These are phyloP conservation scores for Xylaria longipes DNA, from an alignment of 495 filamentous ascomycete species.

Conservation along the genomic window DNA sequence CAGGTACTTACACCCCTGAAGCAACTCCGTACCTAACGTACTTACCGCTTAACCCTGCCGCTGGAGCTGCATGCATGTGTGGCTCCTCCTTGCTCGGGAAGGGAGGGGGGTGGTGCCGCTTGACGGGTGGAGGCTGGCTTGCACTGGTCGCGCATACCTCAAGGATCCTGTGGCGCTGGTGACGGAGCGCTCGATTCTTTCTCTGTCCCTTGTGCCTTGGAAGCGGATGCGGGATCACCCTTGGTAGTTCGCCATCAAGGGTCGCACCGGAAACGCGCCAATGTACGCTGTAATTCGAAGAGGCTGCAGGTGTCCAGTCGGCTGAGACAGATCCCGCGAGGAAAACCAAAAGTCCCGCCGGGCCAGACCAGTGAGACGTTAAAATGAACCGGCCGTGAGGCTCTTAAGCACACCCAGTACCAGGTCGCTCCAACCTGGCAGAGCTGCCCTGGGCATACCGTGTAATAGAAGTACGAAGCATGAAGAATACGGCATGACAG, in stretches of 20 bases:
- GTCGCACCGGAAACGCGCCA: background rate
- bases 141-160: background rate
- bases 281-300: background rate
- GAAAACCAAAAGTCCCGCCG: background rate
- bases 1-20: constrained; percentile 17
- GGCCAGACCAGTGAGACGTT: background rate
- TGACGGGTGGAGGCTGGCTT: background rate
- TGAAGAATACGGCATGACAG: background rate
- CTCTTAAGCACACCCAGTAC: background rate
- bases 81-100: constrained; percentile 12
- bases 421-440: background rate
- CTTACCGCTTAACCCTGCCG: constrained; percentile 2
- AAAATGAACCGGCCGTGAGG: background rate
- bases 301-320: background rate
- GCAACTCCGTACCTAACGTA: background rate
- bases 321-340: background rate
- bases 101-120: background rate
- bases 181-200: constrained; percentile 28
- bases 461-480: background rate
- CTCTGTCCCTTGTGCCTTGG: constrained; percentile 35
- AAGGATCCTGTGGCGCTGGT: constrained; percentile 20
- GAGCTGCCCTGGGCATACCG: background rate
- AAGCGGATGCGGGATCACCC: constrained; percentile 41
- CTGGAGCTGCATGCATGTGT: background rate
- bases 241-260: constrained; percentile 22